Percentiles rank a stretch among this genome's conserved stretches.
Conservation (phyloP, 2,329 filamentous ascomycete species). For the Juglanconis oblonga region DNA sequence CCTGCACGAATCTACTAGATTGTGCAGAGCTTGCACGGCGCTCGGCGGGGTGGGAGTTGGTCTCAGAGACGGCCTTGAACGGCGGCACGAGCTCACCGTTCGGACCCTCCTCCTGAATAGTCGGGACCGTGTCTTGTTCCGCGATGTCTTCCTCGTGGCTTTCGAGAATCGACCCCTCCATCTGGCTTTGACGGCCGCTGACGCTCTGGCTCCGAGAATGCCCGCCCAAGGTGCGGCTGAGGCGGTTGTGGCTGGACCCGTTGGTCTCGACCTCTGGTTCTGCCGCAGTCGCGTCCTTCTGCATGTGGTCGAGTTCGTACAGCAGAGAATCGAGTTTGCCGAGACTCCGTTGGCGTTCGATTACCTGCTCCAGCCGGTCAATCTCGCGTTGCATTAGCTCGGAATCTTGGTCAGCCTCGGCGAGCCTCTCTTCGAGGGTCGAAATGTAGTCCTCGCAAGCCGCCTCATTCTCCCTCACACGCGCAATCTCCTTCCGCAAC, state of each 20-base stretch:
- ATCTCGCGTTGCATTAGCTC: constrained; percentile 97
- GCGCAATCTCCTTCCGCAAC: constrained; percentile 84
- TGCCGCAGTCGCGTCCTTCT: constrained; percentile 51
- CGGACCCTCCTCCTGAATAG: constrained; percentile 26
- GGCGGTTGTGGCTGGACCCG: constrained; percentile 41
- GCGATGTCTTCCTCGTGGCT: constrained; percentile 41
- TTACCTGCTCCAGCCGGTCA: constrained; percentile 87
- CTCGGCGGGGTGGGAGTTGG: constrained; percentile 27
- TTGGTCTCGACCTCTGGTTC: constrained; percentile 38
- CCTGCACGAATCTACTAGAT: constrained; percentile 78
- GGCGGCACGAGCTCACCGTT: constrained; percentile 34
- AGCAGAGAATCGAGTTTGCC: constrained; percentile 92
- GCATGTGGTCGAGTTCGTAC: constrained; percentile 80
- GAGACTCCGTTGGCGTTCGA: constrained; percentile 91
- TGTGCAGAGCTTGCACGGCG: constrained; percentile 70
- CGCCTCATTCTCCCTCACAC: constrained; percentile 84
- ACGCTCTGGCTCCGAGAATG: constrained; percentile 55
- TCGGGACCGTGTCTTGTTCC: constrained; percentile 16
- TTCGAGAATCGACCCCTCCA: constrained; percentile 55
- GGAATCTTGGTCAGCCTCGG: constrained; percentile 92
- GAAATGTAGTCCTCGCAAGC: constrained; percentile 96
- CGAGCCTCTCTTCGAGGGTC: constrained; percentile 89
- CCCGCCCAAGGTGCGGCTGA: constrained; percentile 40
- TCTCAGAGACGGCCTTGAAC: constrained; percentile 22
- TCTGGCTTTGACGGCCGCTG: constrained; percentile 51